Evolutionary conservation across 2,329 filamentous ascomycete species (phyloP), one percentile per base, ranked within the genome.

Genomic region (Ascochyta koolunga): DNA sequence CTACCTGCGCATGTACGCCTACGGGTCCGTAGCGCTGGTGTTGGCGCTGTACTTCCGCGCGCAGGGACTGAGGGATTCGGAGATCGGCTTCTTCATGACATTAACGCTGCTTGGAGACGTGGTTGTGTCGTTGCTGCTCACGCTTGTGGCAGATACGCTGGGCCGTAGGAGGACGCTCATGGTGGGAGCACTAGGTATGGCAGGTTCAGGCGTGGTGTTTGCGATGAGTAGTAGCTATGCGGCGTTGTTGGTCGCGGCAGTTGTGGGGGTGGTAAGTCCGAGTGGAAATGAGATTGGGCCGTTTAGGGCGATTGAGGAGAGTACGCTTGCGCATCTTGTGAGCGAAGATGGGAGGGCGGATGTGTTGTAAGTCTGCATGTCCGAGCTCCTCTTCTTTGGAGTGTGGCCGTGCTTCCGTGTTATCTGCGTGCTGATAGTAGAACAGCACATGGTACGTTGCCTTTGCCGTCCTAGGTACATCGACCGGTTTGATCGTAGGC

Each of bases 211-310:
- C 3, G 62, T 63, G 0, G 64, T 76, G 6, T 76, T 77, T 50
- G 74, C 73, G 1, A 56, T 61, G 2, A 68, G 63, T 16, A 64
- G 56, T 18, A 69, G 68, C 31, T 76, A 74, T 44, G 50, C 60
- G 25, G 57, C 67, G 2, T 38, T 77, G 18, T 60, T 77, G 3
- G 18, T 61, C 4, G 73, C 73, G 2, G 73, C 74, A 3, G 67
- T 76, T 11, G 39, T 76, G 6, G 75, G 75, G 1, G 73, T 77
- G 0, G 71, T 77, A 15, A 75, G 71, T 51, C 70, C 72, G 9
- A 72, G 64, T 35, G 75, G 75, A 24, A 75, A 71, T 33, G 75
- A 77, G 58, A 76, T 77, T 59, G 75, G 75, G 6, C 75, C 75
- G 3, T 77, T 77, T 41, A 61, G 74, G 24, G 74, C 75, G 2